These are phyloP conservation scores for Xylaria sp. DNA, from an alignment of 495 filamentous ascomycete species.

Conservation along the genomic window DNA sequence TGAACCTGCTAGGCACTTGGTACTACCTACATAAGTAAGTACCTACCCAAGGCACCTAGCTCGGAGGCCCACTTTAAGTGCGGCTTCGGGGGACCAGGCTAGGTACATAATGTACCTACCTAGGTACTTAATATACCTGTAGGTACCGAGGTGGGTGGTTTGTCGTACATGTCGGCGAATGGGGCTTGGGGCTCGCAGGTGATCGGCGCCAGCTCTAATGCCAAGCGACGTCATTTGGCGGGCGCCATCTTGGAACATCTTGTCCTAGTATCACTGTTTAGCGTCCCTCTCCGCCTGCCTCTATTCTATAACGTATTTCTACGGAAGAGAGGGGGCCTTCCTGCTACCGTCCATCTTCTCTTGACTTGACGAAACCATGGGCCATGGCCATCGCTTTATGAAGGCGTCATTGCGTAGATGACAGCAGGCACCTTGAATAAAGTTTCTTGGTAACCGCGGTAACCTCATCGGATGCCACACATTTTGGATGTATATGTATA, in stretches of 20 bases:
- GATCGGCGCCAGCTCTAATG: slow-evolving; percentile 22
- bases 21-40: too few species aligned
- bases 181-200: background rate
- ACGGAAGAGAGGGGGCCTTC: background rate
- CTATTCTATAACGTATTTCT: background rate
- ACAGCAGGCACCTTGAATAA: background rate
- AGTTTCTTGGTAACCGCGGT: background rate
- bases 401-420: background rate
- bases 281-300: background rate
- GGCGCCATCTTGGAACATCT: background rate
- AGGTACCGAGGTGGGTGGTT: too few species aligned
- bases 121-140: too few species aligned
- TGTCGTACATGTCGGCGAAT: background rate
- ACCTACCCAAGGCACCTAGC: too few species aligned
- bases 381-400: background rate
- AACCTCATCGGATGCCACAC: background rate
- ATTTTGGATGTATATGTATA: too few species aligned
- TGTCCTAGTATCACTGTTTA: background rate
- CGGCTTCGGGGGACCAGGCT: background rate
- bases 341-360: background rate
- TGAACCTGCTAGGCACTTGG: background rate
- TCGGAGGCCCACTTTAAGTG: background rate
- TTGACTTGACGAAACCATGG: slow-evolving; percentile 5
- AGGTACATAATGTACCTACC: too few species aligned
- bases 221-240: slow-evolving; percentile 43